These are phyloP conservation scores for Fusarium decemcellulare DNA, from an alignment of 2,329 filamentous ascomycete genomes.

Conservation along the genomic window DNA sequence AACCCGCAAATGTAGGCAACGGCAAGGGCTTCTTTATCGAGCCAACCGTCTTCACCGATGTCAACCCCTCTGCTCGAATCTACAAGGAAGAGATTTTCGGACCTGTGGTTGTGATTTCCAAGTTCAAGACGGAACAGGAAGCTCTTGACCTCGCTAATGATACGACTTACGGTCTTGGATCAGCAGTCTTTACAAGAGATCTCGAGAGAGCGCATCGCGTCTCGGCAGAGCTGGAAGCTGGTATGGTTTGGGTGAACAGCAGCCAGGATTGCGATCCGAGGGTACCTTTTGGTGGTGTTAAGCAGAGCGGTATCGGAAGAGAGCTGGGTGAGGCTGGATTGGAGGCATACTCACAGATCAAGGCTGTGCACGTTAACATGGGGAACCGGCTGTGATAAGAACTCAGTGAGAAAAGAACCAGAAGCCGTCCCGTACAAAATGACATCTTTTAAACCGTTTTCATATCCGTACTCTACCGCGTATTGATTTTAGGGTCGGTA, in stretches of 20 bases:
- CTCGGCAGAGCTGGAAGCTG: background rate
- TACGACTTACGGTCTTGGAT: background rate
- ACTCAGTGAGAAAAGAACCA: no score
- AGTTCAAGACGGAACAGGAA: conserved; percentile 7
- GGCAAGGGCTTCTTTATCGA: conserved; percentile 5
- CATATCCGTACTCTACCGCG: no score
- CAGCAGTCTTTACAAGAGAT: background rate
- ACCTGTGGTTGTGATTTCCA: background rate
- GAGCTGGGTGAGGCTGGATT: conserved; percentile 3
- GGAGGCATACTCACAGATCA: conserved; percentile 1
- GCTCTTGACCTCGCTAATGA: conserved; percentile 3
- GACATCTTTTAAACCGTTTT: no score
- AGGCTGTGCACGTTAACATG: conserved; percentile 9
- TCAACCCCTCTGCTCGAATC: background rate
- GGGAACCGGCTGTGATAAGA: background rate
- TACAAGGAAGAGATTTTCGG: conserved; percentile 10
- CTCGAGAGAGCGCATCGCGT: conserved; percentile 3
- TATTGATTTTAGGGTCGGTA: no score
- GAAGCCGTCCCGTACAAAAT: no score
- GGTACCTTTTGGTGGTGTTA: conserved; percentile 8
- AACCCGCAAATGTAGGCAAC: background rate
- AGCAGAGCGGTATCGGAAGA: conserved; percentile 11
- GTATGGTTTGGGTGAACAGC: conserved; percentile 9
- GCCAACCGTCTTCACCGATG: conserved; percentile 7
- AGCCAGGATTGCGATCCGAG: conserved; percentile 7